phyloP scores from a whole-genome alignment of 805 yeast genomes.

The Cephaloascus fragrans region DNA sequence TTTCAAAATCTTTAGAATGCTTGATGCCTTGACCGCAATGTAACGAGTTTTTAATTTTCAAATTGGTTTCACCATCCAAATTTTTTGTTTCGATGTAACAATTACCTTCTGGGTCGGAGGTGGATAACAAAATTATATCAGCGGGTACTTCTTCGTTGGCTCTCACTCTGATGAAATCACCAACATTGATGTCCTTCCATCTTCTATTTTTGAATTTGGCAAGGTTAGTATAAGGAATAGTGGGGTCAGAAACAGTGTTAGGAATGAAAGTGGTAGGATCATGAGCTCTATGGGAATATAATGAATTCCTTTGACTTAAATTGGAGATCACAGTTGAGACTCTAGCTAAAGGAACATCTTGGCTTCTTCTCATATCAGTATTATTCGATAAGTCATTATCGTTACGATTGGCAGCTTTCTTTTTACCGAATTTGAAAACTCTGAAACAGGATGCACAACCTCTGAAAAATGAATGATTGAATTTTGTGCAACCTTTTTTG shows the following conservation, averaged over 20 bases:
- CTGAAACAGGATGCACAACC: slow-evolving; percentile 6
- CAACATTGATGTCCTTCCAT: slow-evolving; percentile 72
- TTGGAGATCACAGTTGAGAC: not conserved
- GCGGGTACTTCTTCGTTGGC: slow-evolving; percentile 75
- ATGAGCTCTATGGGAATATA: not conserved
- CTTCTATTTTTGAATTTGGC: slow-evolving; percentile 37
- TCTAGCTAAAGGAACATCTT: not conserved
- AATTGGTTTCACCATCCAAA: slow-evolving; percentile 69
- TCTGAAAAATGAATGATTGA: slow-evolving; percentile 7
- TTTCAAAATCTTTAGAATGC: slow-evolving; percentile 50
- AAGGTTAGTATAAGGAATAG: slow-evolving; percentile 14
- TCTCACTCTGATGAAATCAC: slow-evolving; percentile 59
- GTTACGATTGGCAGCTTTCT: slow-evolving; percentile 2
- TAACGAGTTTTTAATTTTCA: slow-evolving; percentile 49
- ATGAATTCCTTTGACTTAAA: not conserved
- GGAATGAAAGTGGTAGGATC: slow-evolving; percentile 3
- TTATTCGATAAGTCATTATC: too few species aligned
- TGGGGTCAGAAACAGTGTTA: slow-evolving; percentile 20
- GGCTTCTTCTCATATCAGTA: not conserved
- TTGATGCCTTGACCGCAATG: slow-evolving; percentile 42
- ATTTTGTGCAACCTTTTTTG: slow-evolving; percentile 35
- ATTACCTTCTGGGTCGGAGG: slow-evolving; percentile 62
- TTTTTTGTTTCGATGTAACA: slow-evolving; percentile 65
- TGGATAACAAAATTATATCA: slow-evolving; percentile 55
- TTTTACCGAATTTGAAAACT: slow-evolving; percentile 4